phyloP scores from a whole-genome alignment of 768 basidiomycete genomes.

The Rossbeevera mucosa region DNA sequence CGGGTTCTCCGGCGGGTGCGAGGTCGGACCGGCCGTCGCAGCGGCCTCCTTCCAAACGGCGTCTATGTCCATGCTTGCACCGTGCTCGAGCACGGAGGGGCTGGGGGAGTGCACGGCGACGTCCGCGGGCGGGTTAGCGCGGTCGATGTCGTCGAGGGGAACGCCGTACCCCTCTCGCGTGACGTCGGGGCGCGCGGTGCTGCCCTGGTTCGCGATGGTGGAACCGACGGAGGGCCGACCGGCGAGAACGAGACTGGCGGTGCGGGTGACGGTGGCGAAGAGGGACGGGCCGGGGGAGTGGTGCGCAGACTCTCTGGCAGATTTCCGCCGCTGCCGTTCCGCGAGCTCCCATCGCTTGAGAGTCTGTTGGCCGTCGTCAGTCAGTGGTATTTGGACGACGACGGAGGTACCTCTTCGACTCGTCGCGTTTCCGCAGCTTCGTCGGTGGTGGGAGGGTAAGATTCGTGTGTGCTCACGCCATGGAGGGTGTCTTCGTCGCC shows the following conservation, averaged over 20 bases:
- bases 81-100: constrained; percentile 18
- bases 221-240: constrained; percentile 33
- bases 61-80: constrained; percentile 8
- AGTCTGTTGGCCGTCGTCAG: constrained; percentile 44
- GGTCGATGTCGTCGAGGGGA: constrained; percentile 50
- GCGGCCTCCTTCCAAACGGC: neutral
- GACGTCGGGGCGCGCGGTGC: constrained; percentile 42
- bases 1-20: constrained; percentile 37
- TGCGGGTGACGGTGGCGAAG: constrained; percentile 53
- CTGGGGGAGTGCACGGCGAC: constrained; percentile 32
- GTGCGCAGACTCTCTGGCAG: constrained; percentile 53
- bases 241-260: constrained; percentile 57
- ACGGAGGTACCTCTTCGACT: constrained; percentile 60
- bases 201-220: constrained; percentile 24
- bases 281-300: constrained; percentile 37
- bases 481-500: constrained; percentile 22
- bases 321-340: constrained; percentile 72
- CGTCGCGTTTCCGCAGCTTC: constrained; percentile 63
- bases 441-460: constrained; percentile 66
- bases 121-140: constrained; percentile 32
- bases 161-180: constrained; percentile 32
- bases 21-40: neutral
- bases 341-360: constrained; percentile 73
- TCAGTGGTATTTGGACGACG: too few species aligned
- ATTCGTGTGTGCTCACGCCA: constrained; percentile 15